Conservation (phyloP, 2,329 filamentous ascomycete genomes). For the Cytospora chrysosperma region DNA sequence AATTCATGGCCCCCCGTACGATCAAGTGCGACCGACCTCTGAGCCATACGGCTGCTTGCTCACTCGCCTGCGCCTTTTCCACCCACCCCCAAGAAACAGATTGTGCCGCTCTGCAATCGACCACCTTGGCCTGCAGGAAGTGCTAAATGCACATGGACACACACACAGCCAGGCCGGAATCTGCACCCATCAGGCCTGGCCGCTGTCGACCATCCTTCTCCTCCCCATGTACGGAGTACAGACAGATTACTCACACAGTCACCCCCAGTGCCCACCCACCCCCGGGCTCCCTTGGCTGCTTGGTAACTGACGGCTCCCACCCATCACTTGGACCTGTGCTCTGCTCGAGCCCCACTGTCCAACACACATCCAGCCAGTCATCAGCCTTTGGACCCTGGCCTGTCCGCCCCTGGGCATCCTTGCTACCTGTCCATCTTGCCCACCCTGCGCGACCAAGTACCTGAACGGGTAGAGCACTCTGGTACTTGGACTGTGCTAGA, state of each 20-base stretch:
- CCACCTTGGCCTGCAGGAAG: constrained; percentile 11
- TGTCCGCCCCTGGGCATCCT: constrained; percentile 21
- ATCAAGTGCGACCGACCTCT: background rate
- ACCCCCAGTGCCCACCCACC: background rate
- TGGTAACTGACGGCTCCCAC: constrained; percentile 4
- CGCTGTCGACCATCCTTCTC: constrained; percentile 10
- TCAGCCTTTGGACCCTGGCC: constrained; percentile 22
- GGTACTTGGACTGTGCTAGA: constrained; percentile 20
- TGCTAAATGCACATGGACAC: constrained; percentile 7
- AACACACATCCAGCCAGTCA: constrained; percentile 23
- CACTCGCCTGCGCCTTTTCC: background rate
- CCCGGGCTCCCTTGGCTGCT: background rate
- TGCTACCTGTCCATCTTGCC: constrained; percentile 18
- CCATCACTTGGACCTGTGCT: constrained; percentile 13
- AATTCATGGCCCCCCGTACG: background rate
- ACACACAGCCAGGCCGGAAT: constrained; percentile 23
- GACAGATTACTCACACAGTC: background rate
- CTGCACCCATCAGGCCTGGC: constrained; percentile 19
- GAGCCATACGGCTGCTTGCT: background rate
- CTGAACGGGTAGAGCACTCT: constrained; percentile 17
- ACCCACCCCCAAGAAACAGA: background rate
- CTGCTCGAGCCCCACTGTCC: constrained; percentile 23
- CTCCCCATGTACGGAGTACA: background rate
- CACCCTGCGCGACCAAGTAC: constrained; percentile 18
- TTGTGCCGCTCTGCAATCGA: constrained; percentile 2